Evolutionary conservation across 345 rosid species (phyloP), one percentile per base, ranked within the genome.

Genomic region (Eucalyptus curtisii): DNA sequence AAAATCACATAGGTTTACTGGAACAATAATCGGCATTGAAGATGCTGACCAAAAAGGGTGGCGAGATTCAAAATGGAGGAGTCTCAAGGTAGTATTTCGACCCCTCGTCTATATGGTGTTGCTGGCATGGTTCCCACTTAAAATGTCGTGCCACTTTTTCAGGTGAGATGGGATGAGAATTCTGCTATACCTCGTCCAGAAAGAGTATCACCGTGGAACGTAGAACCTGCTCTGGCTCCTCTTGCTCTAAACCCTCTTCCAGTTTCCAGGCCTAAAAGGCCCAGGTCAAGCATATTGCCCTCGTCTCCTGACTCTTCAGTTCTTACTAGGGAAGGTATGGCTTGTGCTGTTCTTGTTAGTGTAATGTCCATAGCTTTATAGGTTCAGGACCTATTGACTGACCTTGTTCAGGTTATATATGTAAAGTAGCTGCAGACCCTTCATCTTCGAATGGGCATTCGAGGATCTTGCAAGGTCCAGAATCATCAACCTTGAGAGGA

Each of bases 101-200:
- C 24, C 30, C 84, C 84, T 40, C 4, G 20, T 24, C 87, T 86
- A 85, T 31, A 52, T 86, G 45, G 42, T 19, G 27, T n/a, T 86
- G 55, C 59, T 86, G 25, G 57, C 61, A 57, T 57, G 8, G 30
- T 49, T 86, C 45, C 61, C 11, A 1, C 55, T 85, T 27, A 85
- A 85, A 85, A 48, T 49, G 86, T 48, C 53, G 15, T 45, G 40
- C 66, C 31, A 53, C 40, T 53, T 49, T 50, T 91, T 86, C 88
- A 97, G 99, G 99, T 97, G 89, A 93, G 95, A 71, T 97, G 99
- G 99, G 99, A 97, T 90, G 98, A 95, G 90, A 94, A 93, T 88
- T 93, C 97, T 64, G 87, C 91, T 61, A 92, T 97, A 84, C 93
- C 94, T 82, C 95, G 96, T 71, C 99, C 97, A n/a, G 97, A 95